Base-by-base conservation (phyloP, 306 rosid genomes). In the Castanospermum australe region DNA sequence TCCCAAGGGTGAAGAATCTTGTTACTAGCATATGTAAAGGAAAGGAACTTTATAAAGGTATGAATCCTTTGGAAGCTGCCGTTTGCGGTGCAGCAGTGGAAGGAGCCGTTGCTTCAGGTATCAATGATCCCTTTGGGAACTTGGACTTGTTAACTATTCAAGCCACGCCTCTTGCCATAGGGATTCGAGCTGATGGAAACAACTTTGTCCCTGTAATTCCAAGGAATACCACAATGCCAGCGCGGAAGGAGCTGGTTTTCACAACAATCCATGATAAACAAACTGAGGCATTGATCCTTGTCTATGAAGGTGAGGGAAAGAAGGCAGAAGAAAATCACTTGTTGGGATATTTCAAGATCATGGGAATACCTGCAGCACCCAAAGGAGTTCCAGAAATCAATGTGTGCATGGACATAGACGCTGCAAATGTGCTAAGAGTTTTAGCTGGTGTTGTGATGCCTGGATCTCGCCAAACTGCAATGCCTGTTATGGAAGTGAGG, bases 101-200 rank as follows among this genome's bases (percentile, higher is more conserved):
- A 87, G 99, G 97, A 79, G 94, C 97, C 6, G 84, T 94, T 15
- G 95, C 98, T 38, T 89, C 94, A 2, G 97, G 97, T 18, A 57
- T 87, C 35, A 82, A 75, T 55, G 98, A 94, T 71, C 97, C 98
- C 13, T 87, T 89, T 61, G 97, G 97, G 60, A 89, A 57, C 71
- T 84, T 92, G 75, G 99, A 94, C 82, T 81, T 92, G 80, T 73
- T 91, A 38, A 91, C 92, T 42, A 91, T 91, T 82, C 99, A 94
- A 85, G 91, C 70, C 47, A 88, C 95, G 0, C 97, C 97, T 36
- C 92, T 87, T 4, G 94, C 93, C 41, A 82, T 94, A 6, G 99
- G 99, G n/a, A 88, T 94, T 36, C 88, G 45, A 51, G 94, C 97
- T 0, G 92, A 91, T 57, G 92, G 93, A 33, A 86, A 89, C 70